These are phyloP conservation scores for Monilinia laxa DNA, from an alignment of 2,329 filamentous ascomycete species.

Conservation along the genomic window DNA sequence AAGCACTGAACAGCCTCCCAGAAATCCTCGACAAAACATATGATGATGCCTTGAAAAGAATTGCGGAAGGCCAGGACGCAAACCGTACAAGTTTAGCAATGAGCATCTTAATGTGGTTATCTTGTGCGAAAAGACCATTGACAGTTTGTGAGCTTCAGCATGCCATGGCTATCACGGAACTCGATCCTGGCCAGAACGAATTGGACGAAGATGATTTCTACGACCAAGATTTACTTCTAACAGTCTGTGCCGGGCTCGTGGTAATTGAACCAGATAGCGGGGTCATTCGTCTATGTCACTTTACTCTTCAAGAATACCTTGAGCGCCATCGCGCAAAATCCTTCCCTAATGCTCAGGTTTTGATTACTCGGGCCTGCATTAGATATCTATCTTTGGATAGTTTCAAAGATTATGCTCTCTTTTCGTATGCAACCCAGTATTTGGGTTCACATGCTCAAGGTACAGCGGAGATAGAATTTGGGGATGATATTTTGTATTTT, in stretches of 20 bases:
- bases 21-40: conserved; percentile 39
- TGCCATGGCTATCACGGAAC: conserved; percentile 44
- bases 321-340: conserved; percentile 14
- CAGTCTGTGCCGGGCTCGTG: conserved; percentile 35
- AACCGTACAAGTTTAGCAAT: conserved; percentile 19
- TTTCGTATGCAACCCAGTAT: conserved; percentile 38
- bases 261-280: conserved; percentile 34
- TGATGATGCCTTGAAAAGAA: conserved; percentile 43
- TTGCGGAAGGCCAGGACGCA: conserved; percentile 28
- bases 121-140: conserved; percentile 42
- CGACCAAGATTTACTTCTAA: conserved; percentile 24
- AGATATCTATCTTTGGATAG: conserved; percentile 35
- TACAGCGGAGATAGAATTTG: background rate
- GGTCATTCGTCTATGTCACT: conserved; percentile 35
- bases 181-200: conserved; percentile 36
- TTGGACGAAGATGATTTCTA: conserved; percentile 32
- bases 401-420: conserved; percentile 36
- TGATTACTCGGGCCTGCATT: conserved; percentile 29
- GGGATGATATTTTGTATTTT: background rate
- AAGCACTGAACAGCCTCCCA: conserved; percentile 37
- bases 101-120: conserved; percentile 42
- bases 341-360: conserved; percentile 24
- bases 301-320: conserved; percentile 37
- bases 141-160: conserved; percentile 43
- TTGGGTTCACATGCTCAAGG: conserved; percentile 40